Evolutionary conservation across 1,139 yeast genomes (phyloP), one percentile per base, ranked within the genome.

Genomic region (Candida buenavistaensis): DNA sequence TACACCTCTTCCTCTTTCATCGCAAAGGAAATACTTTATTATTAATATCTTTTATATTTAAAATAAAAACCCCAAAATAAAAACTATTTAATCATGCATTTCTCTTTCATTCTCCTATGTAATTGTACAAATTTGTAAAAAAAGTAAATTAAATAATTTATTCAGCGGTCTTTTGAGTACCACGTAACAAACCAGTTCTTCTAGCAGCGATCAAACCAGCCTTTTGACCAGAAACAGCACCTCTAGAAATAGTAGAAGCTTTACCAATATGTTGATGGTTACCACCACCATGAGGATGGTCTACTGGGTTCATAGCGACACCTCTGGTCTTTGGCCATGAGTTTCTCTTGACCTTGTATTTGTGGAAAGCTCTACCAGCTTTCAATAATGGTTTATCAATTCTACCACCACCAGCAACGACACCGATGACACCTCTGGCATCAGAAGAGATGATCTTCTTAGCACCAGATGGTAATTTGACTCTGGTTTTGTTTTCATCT

Each of bases 271-370:
- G 98, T 82, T 92, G 98, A 79, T 92, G 98, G 97, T 92, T 92
- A 92, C 98, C 98, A 90, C 98, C 98, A 86, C 98, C 98, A 75
- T 90, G 97, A 72, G 97, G 97, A 81, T 90, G 97, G 74, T 90
- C 97, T 70, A 90, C 97, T 75, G 97, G 97, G 80, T 89, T 86
- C 96, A 89, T 89, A 72, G 96, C 96, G 72, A 89, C 97, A 89
- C 97, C 97, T 80, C 97, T 88, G 69, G 97, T 90, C 86, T 86
- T 88, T 77, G 97, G 97, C 97, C 97, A 89, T 56, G 96, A 87
- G 95, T 90, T 87, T 80, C 97, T 83, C 94, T 90, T 89, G 64
- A 88, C 95, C 79, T 77, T 88, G 92, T 82, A 88, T 81, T 92
- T 92, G 89, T 89, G 96, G 96, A 81, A 90, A 54, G 97, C 97